Conservation (phyloP, 2,329 filamentous ascomycete species). For the Zymoseptoria crescenta region DNA sequence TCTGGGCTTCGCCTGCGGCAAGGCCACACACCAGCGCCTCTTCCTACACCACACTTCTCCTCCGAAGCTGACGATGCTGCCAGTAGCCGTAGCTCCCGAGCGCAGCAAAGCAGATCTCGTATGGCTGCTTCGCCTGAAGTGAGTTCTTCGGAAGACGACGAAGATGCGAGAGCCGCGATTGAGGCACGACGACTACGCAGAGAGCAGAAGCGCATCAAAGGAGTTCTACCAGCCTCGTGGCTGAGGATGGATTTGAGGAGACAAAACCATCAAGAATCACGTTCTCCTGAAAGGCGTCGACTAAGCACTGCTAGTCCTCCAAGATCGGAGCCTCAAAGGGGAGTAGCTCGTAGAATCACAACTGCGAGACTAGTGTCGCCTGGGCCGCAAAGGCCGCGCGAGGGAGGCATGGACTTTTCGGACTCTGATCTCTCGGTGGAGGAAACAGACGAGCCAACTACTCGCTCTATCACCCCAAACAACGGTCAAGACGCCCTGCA, state of each 20-base stretch:
- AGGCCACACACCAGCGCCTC: constrained; percentile 17
- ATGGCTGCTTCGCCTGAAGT: not conserved
- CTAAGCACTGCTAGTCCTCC: constrained; percentile 12
- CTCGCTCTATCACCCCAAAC: not conserved
- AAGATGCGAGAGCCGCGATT: constrained; percentile 10
- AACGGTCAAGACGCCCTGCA: constrained; percentile 9
- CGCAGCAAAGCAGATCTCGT: not conserved
- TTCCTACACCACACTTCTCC: constrained; percentile 25
- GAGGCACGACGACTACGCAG: constrained; percentile 23
- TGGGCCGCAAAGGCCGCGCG: not conserved
- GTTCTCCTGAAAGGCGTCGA: constrained; percentile 1
- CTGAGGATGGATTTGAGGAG: constrained; percentile 39
- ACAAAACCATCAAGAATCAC: constrained; percentile 8
- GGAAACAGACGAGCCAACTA: not conserved
- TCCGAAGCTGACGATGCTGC: constrained; percentile 16
- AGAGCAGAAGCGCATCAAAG: constrained; percentile 38
- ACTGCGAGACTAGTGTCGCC: constrained; percentile 14
- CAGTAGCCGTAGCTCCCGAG: not conserved
- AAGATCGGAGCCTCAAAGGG: constrained; percentile 19
- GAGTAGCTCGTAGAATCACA: constrained; percentile 16
- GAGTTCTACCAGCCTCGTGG: constrained; percentile 45
- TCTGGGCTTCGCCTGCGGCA: constrained; percentile 18
- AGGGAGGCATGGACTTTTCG: not conserved
- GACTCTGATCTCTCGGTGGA: constrained; percentile 11
- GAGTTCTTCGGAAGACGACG: constrained; percentile 24